Conservation (phyloP, 23 red algal species). For the Gracilariopsis chorda region DNA sequence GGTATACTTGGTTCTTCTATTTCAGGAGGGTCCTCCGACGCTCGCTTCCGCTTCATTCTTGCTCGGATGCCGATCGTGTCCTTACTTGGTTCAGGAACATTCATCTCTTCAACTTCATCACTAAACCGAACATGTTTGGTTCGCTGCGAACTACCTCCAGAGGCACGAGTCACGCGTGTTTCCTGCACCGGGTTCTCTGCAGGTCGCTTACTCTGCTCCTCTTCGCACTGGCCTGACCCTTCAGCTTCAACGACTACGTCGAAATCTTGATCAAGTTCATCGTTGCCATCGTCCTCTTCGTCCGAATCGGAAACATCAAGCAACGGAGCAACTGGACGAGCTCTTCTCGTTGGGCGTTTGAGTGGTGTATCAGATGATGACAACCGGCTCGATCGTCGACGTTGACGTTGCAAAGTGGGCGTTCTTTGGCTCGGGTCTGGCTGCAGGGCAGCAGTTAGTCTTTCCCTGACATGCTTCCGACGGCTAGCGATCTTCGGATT, state of each 20-base stretch:
- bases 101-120: background rate
- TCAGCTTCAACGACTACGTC: background rate
- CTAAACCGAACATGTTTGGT: background rate
- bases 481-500: background rate
- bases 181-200: background rate
- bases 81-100: background rate
- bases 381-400: background rate
- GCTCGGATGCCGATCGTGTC: background rate
- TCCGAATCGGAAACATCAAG: background rate
- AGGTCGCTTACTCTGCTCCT: background rate
- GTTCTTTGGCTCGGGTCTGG: background rate
- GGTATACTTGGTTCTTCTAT: background rate
- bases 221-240: background rate
- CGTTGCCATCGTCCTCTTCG: background rate
- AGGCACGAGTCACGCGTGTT: background rate
- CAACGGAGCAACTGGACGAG: background rate
- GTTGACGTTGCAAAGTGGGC: background rate
- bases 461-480: background rate
- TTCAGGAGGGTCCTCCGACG: no score
- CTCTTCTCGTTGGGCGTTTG: background rate
- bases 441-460: no score
- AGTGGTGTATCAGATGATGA: background rate
- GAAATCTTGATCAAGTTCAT: background rate
- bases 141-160: background rate
- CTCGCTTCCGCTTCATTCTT: background rate